These are phyloP conservation scores for Coriolopsis trogii DNA, from an alignment of 1,284 basidiomycete species.

Conservation along the genomic window DNA sequence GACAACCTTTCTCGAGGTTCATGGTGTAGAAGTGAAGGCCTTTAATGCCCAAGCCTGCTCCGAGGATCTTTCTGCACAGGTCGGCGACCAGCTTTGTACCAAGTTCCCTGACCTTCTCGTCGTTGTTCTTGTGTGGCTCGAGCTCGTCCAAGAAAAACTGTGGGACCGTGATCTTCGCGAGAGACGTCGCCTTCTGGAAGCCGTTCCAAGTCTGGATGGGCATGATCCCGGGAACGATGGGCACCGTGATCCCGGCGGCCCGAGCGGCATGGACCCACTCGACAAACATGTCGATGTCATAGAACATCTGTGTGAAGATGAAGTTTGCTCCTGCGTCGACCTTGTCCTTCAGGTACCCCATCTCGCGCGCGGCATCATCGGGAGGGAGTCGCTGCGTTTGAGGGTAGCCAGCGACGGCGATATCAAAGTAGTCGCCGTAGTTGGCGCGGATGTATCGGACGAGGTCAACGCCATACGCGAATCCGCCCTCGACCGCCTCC, in stretches of 20 bases:
- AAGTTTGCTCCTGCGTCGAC: slow-evolving; percentile 86
- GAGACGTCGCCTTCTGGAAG: slow-evolving; percentile 88
- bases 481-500: slow-evolving; percentile 89
- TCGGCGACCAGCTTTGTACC: slow-evolving; percentile 89
- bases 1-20: slow-evolving; percentile 96
- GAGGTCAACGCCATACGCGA: slow-evolving; percentile 89
- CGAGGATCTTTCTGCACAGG: slow-evolving; percentile 82
- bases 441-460: slow-evolving; percentile 82
- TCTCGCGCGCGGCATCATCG: slow-evolving; percentile 82
- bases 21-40: slow-evolving; percentile 98
- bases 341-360: slow-evolving; percentile 87
- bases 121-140: slow-evolving; percentile 90
- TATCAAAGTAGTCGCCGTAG: slow-evolving; percentile 92
- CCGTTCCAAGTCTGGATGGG: slow-evolving; percentile 99
- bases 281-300: slow-evolving; percentile 86
- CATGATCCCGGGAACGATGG: slow-evolving; percentile 95
- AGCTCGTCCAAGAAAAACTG: slow-evolving; percentile 79
- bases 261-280: slow-evolving; percentile 85
- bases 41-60: slow-evolving; percentile 79
- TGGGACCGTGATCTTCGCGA: slow-evolving; percentile 88
- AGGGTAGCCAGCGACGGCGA: slow-evolving; percentile 92
- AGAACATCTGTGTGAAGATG: slow-evolving; percentile 97
- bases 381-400: slow-evolving; percentile 67
- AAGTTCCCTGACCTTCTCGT: slow-evolving; percentile 87
- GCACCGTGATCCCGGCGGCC: slow-evolving; percentile 87